A percentile compares a stretch with the other conserved stretches of the same genome.
These are phyloP conservation scores for Pichia exigua DNA, from an alignment of 805 yeast species.

Conservation along the genomic window DNA sequence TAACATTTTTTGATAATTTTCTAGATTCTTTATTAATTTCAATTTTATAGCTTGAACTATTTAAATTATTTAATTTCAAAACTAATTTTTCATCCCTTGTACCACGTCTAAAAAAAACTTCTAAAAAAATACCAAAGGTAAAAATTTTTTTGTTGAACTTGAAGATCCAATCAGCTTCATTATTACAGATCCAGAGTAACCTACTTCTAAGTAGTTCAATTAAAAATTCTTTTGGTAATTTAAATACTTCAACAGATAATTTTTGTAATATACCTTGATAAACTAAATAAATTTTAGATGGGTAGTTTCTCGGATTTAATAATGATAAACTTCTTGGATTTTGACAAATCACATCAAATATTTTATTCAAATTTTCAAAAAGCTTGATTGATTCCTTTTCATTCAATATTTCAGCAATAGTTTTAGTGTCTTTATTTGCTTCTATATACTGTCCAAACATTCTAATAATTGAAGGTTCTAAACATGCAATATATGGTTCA, in stretches of 20 bases:
- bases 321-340: conserved; percentile 5
- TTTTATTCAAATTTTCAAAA: conserved; percentile 2
- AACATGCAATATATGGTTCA: not conserved
- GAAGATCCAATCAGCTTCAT: conserved; percentile 8
- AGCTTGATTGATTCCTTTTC: not conserved
- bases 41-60: not conserved
- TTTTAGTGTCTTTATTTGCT: not conserved
- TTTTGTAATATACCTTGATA: conserved; percentile 5
- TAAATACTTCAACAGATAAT: conserved; percentile 5
- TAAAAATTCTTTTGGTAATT: not conserved
- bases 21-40: conserved; percentile 2
- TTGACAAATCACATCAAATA: conserved; percentile 8
- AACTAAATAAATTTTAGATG: conserved; percentile 9
- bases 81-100: not conserved
- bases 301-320: conserved; percentile 11
- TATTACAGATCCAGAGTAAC: conserved; percentile 3
- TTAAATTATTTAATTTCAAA: not conserved
- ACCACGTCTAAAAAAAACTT: conserved; percentile 10
- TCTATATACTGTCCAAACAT: not conserved
- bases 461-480: not conserved
- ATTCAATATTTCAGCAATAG: not conserved
- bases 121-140: conserved; percentile 10
- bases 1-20: not conserved
- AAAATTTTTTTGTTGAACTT: conserved; percentile 7
- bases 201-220: not conserved